Percentiles rank a stretch among this genome's conserved stretches.
These are phyloP conservation scores for Solanum rostratum DNA, from an alignment of 257 asterid species.

Conservation along the genomic window DNA sequence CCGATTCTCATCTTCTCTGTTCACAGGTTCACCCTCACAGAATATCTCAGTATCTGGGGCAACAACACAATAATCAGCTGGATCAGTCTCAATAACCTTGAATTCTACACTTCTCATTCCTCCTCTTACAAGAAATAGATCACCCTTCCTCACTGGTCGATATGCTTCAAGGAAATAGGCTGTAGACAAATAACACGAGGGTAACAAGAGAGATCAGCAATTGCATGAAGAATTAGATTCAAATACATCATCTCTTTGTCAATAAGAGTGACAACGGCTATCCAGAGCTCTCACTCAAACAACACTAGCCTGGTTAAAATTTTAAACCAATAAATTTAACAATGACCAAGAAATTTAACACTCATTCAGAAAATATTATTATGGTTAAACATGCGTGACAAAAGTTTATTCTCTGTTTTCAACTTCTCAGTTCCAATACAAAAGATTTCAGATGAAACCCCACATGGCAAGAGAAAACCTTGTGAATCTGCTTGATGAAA, in stretches of 20 bases:
- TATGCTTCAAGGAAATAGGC: conserved; percentile 81
- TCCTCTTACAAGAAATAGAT: conserved; percentile 72
- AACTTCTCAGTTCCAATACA: no score
- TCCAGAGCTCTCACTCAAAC: neutral
- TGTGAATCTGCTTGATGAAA: neutral
- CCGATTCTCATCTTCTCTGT: conserved; percentile 71
- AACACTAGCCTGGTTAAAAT: neutral
- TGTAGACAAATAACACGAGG: conserved; percentile 10
- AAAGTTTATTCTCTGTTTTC: no score
- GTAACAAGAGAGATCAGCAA: neutral
- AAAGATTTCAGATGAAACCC: neutral
- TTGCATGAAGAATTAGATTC: neutral
- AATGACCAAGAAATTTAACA: neutral
- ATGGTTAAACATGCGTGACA: neutral
- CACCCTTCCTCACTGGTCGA: conserved; percentile 77
- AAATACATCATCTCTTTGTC: neutral
- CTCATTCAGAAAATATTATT: neutral
- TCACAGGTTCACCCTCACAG: conserved; percentile 76
- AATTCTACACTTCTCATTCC: conserved; percentile 85
- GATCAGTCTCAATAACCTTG: conserved; percentile 71
- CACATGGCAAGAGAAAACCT: neutral
- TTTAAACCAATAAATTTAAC: neutral
- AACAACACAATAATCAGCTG: conserved; percentile 69
- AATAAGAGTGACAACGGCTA: neutral
- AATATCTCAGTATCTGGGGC: conserved; percentile 85